Evolutionary conservation across 2,329 filamentous ascomycete genomes (phyloP), one percentile per base, ranked within the genome.

Genomic region (Trichothecium roseum): DNA sequence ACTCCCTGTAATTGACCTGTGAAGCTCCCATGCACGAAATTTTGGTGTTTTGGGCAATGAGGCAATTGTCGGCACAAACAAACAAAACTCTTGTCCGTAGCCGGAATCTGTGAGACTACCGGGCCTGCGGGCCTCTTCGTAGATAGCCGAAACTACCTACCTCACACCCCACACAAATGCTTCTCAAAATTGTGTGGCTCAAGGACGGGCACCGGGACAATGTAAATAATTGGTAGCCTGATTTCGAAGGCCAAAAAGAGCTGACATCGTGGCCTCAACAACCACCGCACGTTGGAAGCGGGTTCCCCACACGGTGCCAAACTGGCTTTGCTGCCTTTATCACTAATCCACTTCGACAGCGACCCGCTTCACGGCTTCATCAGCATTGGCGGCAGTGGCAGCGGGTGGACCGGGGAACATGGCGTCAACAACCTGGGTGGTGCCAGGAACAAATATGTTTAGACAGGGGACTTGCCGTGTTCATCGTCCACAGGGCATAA

Each of bases 231-330:
- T 10, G n/a, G 33, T 34, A 35, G 50, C 51, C 52, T 55, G 42
- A 35, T 37, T 37, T 46, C 38, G 40, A 42, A 55, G 52, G 52
- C 51, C 53, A 7, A 16, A 30, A n/a, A 40, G 26, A 32, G 36
- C 38, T 24, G 20, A 30, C 36, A 36, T 32, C 28, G 24, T 37
- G 35, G 37, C 34, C 42, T 31, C 30, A 33, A 33, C n/a, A 24
- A 24, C 6, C 20, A 24, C 10, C 6, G 20, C 20, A 38, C 31
- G 33, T 36, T 34, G 18, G 16, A 26, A 30, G 17, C 12, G 14
- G 34, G 14, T 18, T 39, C 42, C 35, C 52, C 55, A 55, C 53
- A 55, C 48, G 45, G 54, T 57, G 54, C 45, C 40, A 57, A 54
- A 49, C 29, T 56, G 38, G 31, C 41, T 28, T 39, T 30, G 40